phyloP scores from a whole-genome alignment of 1,284 basidiomycete species.

The Fomes fomentarius region DNA sequence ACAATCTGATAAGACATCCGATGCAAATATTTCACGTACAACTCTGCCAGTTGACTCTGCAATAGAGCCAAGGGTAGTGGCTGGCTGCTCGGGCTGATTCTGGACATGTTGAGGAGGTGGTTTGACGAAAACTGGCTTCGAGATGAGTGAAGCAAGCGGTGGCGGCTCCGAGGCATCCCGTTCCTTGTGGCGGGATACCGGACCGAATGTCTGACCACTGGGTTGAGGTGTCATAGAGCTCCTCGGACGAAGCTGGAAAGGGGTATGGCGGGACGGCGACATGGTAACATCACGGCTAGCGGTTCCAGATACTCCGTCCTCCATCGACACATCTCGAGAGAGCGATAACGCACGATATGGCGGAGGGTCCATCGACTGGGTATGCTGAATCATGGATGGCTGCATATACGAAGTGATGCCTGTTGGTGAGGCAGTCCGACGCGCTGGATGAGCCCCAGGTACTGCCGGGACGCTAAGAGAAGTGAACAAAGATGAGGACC shows the following conservation, averaged over 20 bases:
- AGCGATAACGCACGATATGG: conserved; percentile 26
- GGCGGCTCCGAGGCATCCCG: conserved; percentile 68
- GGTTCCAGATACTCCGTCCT: conserved; percentile 17
- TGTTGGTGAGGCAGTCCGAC: conserved; percentile 27
- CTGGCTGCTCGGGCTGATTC: conserved; percentile 26
- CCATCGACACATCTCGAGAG: conserved; percentile 36
- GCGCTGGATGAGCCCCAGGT: conserved; percentile 14
- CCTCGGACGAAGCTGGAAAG: conserved; percentile 58
- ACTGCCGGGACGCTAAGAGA: conserved; percentile 15
- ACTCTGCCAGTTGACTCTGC: conserved; percentile 55
- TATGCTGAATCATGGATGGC: conserved; percentile 22
- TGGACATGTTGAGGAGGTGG: conserved; percentile 47
- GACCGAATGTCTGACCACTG: conserved; percentile 52
- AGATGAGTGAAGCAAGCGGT: conserved; percentile 55
- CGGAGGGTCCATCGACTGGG: conserved; percentile 35
- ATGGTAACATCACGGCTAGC: conserved; percentile 43
- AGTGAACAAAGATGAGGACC: conserved; percentile 28
- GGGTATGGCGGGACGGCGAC: conserved; percentile 45
- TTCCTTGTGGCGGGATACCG: conserved; percentile 37
- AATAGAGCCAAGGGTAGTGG: conserved; percentile 62
- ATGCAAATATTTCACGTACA: conserved; percentile 11
- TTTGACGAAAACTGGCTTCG: conserved; percentile 72
- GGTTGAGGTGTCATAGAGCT: conserved; percentile 71
- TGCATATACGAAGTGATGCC: conserved; percentile 20
- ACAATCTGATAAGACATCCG: conserved; percentile 19